Conservation (phyloP, 345 rosid species). For the Brassica cretica region DNA sequence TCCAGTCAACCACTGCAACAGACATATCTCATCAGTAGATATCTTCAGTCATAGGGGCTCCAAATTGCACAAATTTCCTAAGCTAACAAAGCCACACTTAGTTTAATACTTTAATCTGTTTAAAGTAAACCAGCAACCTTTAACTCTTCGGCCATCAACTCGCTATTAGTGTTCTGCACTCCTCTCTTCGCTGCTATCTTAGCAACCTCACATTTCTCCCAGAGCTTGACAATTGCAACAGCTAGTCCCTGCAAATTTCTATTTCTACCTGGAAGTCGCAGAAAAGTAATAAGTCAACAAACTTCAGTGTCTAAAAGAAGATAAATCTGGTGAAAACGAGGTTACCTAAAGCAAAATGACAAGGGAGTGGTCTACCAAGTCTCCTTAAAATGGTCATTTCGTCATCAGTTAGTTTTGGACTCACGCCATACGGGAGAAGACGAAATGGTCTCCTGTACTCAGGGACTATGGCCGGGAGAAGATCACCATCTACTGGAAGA, state of each 20-base stretch:
- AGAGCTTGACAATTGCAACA: slow-evolving; percentile 74
- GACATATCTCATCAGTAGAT: slow-evolving; percentile 36
- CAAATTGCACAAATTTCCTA: slow-evolving; percentile 5
- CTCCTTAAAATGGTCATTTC: slow-evolving; percentile 92
- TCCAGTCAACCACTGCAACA: slow-evolving; percentile 85
- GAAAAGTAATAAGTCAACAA: slow-evolving; percentile 20
- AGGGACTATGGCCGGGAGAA: slow-evolving; percentile 75
- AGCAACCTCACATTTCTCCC: slow-evolving; percentile 97
- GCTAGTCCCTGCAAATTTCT: slow-evolving; percentile 89
- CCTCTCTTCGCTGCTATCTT: slow-evolving; percentile 96
- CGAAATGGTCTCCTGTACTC: slow-evolving; percentile 87
- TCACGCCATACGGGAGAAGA: slow-evolving; percentile 89
- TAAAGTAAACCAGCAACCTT: slow-evolving; percentile 52
- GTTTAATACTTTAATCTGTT: slow-evolving; percentile 7
- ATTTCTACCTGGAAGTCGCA: slow-evolving; percentile 67
- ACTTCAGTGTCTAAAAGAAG: slow-evolving; percentile 48
- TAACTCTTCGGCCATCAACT: slow-evolving; percentile 85
- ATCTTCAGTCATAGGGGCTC: slow-evolving; percentile 10
- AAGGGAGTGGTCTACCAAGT: slow-evolving; percentile 79
- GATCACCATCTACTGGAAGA: slow-evolving; percentile 88
- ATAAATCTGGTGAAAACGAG: slow-evolving; percentile 14
- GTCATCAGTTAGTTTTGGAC: slow-evolving; percentile 74
- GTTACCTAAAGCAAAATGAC: slow-evolving; percentile 87
- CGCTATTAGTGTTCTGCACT: slow-evolving; percentile 71
- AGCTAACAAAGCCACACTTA: not conserved